Evolutionary conservation across 371 early-diverging fungal species (phyloP).

Genomic region (Encephalitozoon intestinalis): DNA sequence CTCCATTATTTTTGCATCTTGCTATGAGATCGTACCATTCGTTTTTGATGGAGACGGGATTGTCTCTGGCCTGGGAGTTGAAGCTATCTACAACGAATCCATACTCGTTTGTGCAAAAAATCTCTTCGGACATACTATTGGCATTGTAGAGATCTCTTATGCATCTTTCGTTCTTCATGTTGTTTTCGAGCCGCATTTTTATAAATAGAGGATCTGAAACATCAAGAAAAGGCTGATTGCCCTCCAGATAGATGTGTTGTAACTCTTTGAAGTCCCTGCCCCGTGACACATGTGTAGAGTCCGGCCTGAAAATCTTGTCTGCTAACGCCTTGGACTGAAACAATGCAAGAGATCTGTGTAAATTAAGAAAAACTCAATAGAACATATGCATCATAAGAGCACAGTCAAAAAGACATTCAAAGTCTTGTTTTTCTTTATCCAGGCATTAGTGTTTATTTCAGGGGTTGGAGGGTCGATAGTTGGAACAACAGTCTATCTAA

Average conservation of each 20-base stretch:
- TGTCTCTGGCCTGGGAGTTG: neutral
- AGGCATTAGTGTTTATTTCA: slow-evolving; percentile 3
- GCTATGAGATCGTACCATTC: slow-evolving; percentile 25
- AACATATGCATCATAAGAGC: slow-evolving; percentile 22
- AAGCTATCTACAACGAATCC: slow-evolving; percentile 27
- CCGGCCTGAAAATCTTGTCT: neutral
- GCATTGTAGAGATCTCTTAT: slow-evolving; percentile 11
- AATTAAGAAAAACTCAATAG: neutral
- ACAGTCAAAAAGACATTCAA: slow-evolving; percentile 24
- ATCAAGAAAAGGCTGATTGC: neutral
- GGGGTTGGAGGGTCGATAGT: slow-evolving; percentile 1
- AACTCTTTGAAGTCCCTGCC: neutral
- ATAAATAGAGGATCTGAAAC: slow-evolving; percentile 2
- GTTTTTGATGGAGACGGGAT: neutral
- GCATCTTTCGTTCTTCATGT: slow-evolving; percentile 11
- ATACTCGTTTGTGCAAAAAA: slow-evolving; percentile 35
- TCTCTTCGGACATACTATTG: neutral
- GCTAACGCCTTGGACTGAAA: neutral
- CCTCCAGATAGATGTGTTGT: neutral
- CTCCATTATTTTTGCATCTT: neutral
- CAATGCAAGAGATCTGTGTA: slow-evolving; percentile 13
- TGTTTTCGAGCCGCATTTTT: neutral
- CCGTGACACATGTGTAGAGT: too few species aligned
- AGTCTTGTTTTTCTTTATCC: slow-evolving; percentile 15
- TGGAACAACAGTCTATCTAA: slow-evolving; percentile 3